These are phyloP conservation scores for Cucumis sativus DNA, from an alignment of 306 rosid genomes.

Conservation along the genomic window DNA sequence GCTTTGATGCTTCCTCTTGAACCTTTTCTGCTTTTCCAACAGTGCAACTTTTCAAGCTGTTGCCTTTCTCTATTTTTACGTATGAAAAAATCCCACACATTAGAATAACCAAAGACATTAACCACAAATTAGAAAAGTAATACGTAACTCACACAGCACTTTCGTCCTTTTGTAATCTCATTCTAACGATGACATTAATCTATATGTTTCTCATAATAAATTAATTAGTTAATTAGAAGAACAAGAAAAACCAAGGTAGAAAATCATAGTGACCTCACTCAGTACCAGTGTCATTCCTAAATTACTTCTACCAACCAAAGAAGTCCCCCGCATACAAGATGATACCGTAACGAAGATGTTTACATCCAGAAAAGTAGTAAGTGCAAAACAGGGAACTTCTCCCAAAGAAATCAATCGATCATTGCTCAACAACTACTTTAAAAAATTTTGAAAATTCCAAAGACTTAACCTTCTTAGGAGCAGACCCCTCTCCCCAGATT, in stretches of 20 bases:
- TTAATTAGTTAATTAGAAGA: too few relatives aligned
- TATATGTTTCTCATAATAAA: too few relatives aligned
- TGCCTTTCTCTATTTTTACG: constrained; percentile 24
- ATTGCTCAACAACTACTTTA: background rate
- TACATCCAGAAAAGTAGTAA: background rate
- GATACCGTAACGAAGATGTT: background rate
- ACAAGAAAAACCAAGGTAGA: background rate
- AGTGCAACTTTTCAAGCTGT: constrained; percentile 18
- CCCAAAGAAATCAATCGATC: background rate
- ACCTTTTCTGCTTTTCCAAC: constrained; percentile 34
- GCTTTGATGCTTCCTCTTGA: constrained; percentile 35
- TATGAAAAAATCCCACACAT: background rate
- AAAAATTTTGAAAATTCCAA: background rate
- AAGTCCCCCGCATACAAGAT: background rate
- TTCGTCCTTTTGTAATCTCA: too few relatives aligned
- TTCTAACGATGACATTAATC: too few relatives aligned
- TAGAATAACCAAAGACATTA: background rate
- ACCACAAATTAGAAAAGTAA: too few relatives aligned
- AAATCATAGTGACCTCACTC: background rate
- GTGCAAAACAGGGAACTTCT: background rate
- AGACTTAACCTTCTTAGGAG: background rate
- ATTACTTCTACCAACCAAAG: background rate
- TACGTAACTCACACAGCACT: too few relatives aligned
- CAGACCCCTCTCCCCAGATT: background rate
- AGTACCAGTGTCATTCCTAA: background rate